Evolutionary conservation across 1,284 basidiomycete genomes (phyloP).

Genomic region (Spongiforma sp.): DNA sequence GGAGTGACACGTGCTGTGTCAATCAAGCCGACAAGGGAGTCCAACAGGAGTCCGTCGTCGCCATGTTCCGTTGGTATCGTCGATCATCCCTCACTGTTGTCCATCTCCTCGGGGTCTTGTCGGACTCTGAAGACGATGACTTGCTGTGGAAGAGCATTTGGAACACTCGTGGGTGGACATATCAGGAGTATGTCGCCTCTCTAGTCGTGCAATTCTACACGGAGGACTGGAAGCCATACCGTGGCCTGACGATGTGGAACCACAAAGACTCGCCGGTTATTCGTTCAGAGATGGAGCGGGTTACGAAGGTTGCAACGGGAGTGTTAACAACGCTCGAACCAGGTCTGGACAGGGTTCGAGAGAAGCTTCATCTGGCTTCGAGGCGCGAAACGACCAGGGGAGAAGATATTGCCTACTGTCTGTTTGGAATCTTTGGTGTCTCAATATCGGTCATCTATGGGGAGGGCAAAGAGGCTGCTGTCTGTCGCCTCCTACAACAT

Average conservation of each 20-base stretch:
- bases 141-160: neutral
- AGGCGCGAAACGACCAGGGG: slow-evolving; percentile 7
- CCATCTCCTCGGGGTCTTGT: neutral
- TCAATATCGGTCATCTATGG: slow-evolving; percentile 10
- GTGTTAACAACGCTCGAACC: neutral
- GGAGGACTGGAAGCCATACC: neutral
- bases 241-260: neutral
- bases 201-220: neutral
- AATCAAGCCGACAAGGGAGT: neutral
- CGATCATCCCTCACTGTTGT: neutral
- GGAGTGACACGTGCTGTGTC: slow-evolving; percentile 1
- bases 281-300: neutral
- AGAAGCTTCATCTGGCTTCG: slow-evolving; percentile 8
- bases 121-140: neutral
- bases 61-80: neutral
- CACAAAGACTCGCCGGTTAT: neutral
- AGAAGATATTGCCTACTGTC: slow-evolving; percentile 11
- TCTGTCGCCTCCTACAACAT: slow-evolving; percentile 11
- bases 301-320: neutral
- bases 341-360: neutral
- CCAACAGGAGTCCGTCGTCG: neutral
- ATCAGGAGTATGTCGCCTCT: neutral
- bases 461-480: slow-evolving; percentile 2
- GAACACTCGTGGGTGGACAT: slow-evolving; percentile 1
- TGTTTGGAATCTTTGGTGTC: slow-evolving; percentile 7